Evolutionary conservation across 2,329 filamentous ascomycete genomes (phyloP).

Genomic region (Venturiaceae sp.): DNA sequence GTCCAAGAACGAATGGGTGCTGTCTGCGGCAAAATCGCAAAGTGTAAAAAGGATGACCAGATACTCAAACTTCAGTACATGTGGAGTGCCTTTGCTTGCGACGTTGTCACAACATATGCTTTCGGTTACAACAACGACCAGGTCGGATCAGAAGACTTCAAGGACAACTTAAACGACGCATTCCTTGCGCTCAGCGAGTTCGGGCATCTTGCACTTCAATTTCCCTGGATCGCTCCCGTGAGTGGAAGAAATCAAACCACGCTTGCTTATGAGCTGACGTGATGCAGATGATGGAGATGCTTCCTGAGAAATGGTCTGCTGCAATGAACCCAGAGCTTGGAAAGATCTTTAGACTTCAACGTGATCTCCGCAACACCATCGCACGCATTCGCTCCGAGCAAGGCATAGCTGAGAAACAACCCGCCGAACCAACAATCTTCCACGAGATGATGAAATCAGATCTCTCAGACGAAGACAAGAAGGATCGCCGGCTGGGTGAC

Average conservation of each 20-base stretch:
- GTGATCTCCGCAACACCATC: not conserved
- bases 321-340: slow-evolving; percentile 3
- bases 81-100: slow-evolving; percentile 6
- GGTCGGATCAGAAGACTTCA: slow-evolving; percentile 1
- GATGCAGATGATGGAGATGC: not conserved
- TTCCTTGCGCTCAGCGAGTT: slow-evolving; percentile 10
- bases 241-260: not conserved
- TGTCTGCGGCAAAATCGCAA: not conserved
- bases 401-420: not conserved
- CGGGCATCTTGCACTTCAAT: slow-evolving; percentile 3
- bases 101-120: slow-evolving; percentile 4
- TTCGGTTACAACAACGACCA: slow-evolving; percentile 7
- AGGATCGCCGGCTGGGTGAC: slow-evolving; percentile 20
- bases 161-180: slow-evolving; percentile 4
- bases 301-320: not conserved
- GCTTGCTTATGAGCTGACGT: not conserved
- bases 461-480: slow-evolving; percentile 12
- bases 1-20: slow-evolving; percentile 11
- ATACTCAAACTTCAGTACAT: not conserved
- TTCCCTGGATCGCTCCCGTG: not conserved
- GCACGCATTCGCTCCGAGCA: not conserved
- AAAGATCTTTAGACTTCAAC: not conserved
- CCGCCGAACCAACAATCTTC: slow-evolving; percentile 4
- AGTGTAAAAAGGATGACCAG: not conserved
- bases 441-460: slow-evolving; percentile 6